Conservation (phyloP, 441 rosid genomes). For the Adansonia grandidieri region DNA sequence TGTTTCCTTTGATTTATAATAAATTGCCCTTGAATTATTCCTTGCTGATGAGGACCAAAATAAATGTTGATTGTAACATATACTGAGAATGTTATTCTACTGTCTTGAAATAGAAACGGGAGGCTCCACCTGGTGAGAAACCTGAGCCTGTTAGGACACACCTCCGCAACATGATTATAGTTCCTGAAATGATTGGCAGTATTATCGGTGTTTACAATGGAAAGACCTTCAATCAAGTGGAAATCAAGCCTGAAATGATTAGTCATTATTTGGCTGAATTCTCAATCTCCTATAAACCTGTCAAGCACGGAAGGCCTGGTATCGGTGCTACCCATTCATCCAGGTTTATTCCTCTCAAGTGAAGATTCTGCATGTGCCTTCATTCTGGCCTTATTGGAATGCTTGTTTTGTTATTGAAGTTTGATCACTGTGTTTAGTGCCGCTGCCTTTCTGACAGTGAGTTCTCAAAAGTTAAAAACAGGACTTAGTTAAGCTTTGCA, state of each 20-base stretch:
- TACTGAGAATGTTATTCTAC: constrained; percentile 5
- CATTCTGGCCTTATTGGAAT: not conserved
- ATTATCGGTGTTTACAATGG: constrained; percentile 59
- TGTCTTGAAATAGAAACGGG: constrained; percentile 43
- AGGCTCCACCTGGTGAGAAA: constrained; percentile 59
- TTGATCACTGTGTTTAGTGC: not conserved
- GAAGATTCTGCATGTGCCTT: constrained; percentile 27
- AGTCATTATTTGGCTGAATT: constrained; percentile 62
- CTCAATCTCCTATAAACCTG: constrained; percentile 57
- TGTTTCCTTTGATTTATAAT: not conserved
- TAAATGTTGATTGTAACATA: not conserved
- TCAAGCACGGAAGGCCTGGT: constrained; percentile 70
- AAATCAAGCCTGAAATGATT: constrained; percentile 64
- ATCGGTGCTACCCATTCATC: constrained; percentile 64
- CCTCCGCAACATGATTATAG: constrained; percentile 56
- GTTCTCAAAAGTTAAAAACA: not conserved
- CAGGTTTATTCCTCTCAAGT: constrained; percentile 67
- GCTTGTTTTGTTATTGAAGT: constrained; percentile 1
- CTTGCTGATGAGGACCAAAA: not conserved
- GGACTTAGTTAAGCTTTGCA: not conserved
- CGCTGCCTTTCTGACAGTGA: not conserved
- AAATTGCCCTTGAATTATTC: not conserved
- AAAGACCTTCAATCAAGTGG: constrained; percentile 58
- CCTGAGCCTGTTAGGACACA: constrained; percentile 63
- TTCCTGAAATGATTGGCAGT: constrained; percentile 60